These are phyloP conservation scores for Malassezia slooffiae DNA, from an alignment of 1,284 basidiomycete species.

Conservation along the genomic window DNA sequence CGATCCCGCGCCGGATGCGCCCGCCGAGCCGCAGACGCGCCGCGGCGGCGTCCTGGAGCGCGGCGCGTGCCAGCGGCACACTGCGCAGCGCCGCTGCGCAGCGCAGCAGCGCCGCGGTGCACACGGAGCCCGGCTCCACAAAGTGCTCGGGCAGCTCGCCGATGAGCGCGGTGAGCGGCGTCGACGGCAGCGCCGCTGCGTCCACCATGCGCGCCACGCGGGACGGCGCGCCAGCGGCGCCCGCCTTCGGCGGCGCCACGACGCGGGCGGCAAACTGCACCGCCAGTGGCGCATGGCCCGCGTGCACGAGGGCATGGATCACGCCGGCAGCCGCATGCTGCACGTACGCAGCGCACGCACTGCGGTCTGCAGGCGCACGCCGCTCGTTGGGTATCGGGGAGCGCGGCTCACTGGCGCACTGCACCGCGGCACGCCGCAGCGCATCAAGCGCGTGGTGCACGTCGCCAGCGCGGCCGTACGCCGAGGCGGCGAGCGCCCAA, in stretches of 20 bases:
- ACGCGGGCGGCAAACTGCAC: constrained; percentile 4
- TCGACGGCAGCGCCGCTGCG: too few relatives aligned
- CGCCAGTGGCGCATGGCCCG: not conserved
- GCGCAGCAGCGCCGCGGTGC: constrained; percentile 7
- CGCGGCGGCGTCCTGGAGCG: constrained; percentile 1
- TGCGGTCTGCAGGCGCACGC: not conserved
- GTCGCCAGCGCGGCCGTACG: too few relatives aligned
- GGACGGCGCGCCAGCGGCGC: constrained; percentile 1
- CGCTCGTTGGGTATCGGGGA: not conserved
- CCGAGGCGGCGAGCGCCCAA: constrained; percentile 2
- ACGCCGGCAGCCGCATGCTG: constrained; percentile 9
- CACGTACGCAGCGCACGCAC: not conserved
- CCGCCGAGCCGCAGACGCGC: constrained; percentile 4
- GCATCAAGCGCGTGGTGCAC: not conserved
- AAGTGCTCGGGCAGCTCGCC: not conserved
- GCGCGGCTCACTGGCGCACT: not conserved
- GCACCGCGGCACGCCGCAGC: not conserved
- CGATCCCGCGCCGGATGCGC: constrained; percentile 8
- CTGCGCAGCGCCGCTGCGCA: constrained; percentile 6
- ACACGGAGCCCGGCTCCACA: constrained; percentile 3
- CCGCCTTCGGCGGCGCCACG: too few relatives aligned
- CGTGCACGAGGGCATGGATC: not conserved
- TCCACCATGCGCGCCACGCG: not conserved
- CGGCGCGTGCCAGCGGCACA: not conserved
- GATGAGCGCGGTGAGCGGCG: too few relatives aligned